Evolutionary conservation across 2,329 filamentous ascomycete genomes (phyloP).

Genomic region (Pezizomycotina sp.): DNA sequence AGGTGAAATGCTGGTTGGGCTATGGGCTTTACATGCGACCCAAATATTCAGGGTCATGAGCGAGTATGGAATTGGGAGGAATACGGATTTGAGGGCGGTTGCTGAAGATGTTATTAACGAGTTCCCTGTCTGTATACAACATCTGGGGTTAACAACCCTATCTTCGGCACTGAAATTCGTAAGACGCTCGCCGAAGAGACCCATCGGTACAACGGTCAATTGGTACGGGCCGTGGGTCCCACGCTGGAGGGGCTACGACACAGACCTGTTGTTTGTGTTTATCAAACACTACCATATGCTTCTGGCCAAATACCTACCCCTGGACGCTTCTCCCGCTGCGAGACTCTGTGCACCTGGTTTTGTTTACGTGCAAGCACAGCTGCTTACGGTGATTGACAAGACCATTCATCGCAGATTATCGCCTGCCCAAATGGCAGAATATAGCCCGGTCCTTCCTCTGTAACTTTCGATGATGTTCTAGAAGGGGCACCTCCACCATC

Average conservation of each 20-base stretch:
- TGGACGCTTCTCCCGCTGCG: conserved; percentile 22
- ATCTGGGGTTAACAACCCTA: conserved; percentile 47
- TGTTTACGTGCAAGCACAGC: conserved; percentile 64
- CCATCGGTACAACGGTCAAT: conserved; percentile 53
- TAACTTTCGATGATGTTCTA: conserved; percentile 49
- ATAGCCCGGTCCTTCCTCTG: conserved; percentile 34
- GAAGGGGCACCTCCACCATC: conserved; percentile 45
- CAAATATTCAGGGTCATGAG: conserved; percentile 54
- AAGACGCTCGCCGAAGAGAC: conserved; percentile 34
- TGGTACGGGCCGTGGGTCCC: conserved; percentile 77
- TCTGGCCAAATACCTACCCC: conserved; percentile 53
- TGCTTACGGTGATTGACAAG: conserved; percentile 61
- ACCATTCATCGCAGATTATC: conserved; percentile 60
- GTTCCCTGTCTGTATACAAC: conserved; percentile 36
- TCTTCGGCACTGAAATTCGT: conserved; percentile 36
- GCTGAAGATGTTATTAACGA: conserved; percentile 27
- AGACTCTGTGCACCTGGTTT: conserved; percentile 54
- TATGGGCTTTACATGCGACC: conserved; percentile 59
- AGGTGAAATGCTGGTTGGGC: conserved; percentile 61
- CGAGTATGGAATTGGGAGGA: conserved; percentile 48
- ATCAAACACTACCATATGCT: conserved; percentile 75
- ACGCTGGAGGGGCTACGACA: conserved; percentile 74
- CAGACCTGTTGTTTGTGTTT: conserved; percentile 81
- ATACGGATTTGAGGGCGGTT: conserved; percentile 27
- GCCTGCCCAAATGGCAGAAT: conserved; percentile 26